phyloP scores from a whole-genome alignment of 1,284 basidiomycete genomes.

The Fomitiporia mediterranea region DNA sequence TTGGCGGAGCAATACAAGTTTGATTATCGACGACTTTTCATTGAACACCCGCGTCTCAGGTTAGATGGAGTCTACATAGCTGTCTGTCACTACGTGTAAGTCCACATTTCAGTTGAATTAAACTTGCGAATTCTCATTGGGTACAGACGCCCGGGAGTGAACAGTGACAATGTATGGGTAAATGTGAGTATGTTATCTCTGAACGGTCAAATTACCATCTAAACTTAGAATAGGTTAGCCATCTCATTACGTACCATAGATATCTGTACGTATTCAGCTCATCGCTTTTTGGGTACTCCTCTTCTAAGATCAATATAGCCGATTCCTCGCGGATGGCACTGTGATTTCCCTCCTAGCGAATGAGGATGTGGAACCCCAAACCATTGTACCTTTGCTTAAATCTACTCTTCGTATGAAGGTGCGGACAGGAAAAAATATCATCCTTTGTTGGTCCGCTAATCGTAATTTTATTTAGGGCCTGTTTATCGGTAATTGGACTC shows the following conservation, averaged over 20 bases:
- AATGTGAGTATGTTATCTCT: slow-evolving; percentile 48
- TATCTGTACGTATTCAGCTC: slow-evolving; percentile 53
- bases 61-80: slow-evolving; percentile 88
- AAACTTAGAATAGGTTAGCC: slow-evolving; percentile 44
- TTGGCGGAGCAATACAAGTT: slow-evolving; percentile 49
- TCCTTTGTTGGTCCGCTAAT: slow-evolving; percentile 1
- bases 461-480: slow-evolving; percentile 47
- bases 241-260: slow-evolving; percentile 79
- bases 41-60: slow-evolving; percentile 80
- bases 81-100: slow-evolving; percentile 81
- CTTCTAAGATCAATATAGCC: slow-evolving; percentile 40
- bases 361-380: slow-evolving; percentile 69
- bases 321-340: slow-evolving; percentile 85
- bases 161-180: slow-evolving; percentile 77
- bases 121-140: slow-evolving; percentile 11
- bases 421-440: background rate
- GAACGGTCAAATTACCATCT: slow-evolving; percentile 7
- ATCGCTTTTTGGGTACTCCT: background rate
- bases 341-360: slow-evolving; percentile 86
- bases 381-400: slow-evolving; percentile 75
- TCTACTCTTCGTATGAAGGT: slow-evolving; percentile 80
- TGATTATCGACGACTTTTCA: slow-evolving; percentile 71
- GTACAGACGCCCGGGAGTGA: slow-evolving; percentile 65
- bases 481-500: slow-evolving; percentile 62
- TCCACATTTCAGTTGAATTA: slow-evolving; percentile 20